Conservation (phyloP, 2,329 filamentous ascomycete genomes). For the Incumbomyces delicatus region DNA sequence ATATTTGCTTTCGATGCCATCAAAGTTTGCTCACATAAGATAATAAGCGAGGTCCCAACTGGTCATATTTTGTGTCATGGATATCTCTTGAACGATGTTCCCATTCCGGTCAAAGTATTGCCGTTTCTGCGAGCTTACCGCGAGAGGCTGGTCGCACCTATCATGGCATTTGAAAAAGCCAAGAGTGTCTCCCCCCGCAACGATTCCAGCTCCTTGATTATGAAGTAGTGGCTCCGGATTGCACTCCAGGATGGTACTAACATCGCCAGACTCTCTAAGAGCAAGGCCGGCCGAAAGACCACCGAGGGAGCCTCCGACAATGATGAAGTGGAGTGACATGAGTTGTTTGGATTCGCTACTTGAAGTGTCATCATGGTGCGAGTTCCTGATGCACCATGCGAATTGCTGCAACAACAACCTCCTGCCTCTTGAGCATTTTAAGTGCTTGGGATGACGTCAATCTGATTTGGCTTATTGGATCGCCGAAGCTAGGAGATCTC, state of each 20-base stretch:
- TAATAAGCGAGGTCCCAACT: slow-evolving; percentile 41
- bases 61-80: slow-evolving; percentile 36
- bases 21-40: slow-evolving; percentile 37
- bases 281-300: slow-evolving; percentile 20
- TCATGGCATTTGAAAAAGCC: slow-evolving; percentile 36
- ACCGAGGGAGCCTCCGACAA: slow-evolving; percentile 20
- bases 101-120: slow-evolving; percentile 11
- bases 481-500: no score
- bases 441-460: no score
- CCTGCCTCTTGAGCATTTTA: no score
- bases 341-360: slow-evolving; percentile 24
- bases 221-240: slow-evolving; percentile 34
- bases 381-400: no score
- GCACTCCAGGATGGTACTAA: slow-evolving; percentile 35
- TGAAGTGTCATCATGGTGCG: background rate
- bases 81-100: slow-evolving; percentile 6
- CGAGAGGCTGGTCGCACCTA: slow-evolving; percentile 23
- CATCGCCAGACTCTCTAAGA: slow-evolving; percentile 16
- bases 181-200: slow-evolving; percentile 36
- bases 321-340: slow-evolving; percentile 24
- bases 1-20: slow-evolving; percentile 23
- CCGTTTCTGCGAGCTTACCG: background rate
- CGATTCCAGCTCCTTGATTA: slow-evolving; percentile 41
- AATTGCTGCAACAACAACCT: no score
- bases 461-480: no score